phyloP scores from a whole-genome alignment of 352 stramenopile species.

The Pythium pyrilobum region DNA sequence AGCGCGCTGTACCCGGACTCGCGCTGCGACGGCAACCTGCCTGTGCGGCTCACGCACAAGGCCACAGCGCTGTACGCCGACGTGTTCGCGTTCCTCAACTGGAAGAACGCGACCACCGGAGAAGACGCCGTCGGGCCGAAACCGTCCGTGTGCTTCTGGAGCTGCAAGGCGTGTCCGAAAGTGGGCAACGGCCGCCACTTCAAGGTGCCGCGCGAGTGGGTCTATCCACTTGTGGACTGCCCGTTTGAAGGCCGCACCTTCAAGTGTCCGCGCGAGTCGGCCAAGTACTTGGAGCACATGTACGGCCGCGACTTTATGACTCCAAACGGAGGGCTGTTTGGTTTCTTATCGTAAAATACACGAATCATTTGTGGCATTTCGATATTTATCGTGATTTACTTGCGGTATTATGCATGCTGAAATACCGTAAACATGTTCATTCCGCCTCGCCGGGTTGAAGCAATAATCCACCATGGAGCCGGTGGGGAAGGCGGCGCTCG shows the following conservation, averaged over 20 bases:
- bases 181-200: constrained; percentile 2
- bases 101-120: background rate
- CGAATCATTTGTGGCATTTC: too few species aligned
- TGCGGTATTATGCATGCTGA: too few species aligned
- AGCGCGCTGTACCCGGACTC: constrained; percentile 4
- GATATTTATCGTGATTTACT: too few species aligned
- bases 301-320: constrained; percentile 12
- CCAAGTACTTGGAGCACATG: constrained; percentile 20
- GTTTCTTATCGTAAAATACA: too few species aligned
- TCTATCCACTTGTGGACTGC: constrained; percentile 7
- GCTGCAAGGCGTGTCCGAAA: constrained; percentile 10
- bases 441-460: too few species aligned
- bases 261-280: constrained; percentile 14
- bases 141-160: constrained; percentile 14
- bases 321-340: background rate
- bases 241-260: constrained; percentile 14
- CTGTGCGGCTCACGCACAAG: constrained; percentile 12
- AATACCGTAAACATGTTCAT: too few species aligned
- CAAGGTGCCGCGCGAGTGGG: constrained; percentile 14
- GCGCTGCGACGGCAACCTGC: constrained; percentile 14
- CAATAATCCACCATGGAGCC: too few species aligned
- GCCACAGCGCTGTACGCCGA: background rate
- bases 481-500: background rate
- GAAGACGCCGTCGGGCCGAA: constrained; percentile 10
- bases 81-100: background rate